Conservation (phyloP, 2,329 filamentous ascomycete genomes). For the Sporothrix globosa region DNA sequence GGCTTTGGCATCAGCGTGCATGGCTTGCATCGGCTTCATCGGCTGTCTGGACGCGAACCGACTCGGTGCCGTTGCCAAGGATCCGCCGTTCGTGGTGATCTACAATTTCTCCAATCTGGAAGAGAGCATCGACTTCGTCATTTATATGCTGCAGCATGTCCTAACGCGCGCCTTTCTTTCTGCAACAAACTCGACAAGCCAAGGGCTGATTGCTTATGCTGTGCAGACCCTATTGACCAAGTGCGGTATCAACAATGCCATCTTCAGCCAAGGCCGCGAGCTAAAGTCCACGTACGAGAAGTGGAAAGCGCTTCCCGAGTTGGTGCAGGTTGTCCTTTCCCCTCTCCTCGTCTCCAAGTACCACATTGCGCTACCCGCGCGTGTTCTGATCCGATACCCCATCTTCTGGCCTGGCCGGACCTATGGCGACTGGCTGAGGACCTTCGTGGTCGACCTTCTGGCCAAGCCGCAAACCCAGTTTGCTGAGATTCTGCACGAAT, state of each 20-base stretch:
- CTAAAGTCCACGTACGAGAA: conserved; percentile 67
- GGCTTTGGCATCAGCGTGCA: conserved; percentile 72
- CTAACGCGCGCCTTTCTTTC: conserved; percentile 91
- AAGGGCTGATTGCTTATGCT: conserved; percentile 89
- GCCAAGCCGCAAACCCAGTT: conserved; percentile 75
- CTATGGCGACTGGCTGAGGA: conserved; percentile 81
- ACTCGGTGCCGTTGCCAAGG: conserved; percentile 76
- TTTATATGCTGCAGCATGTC: conserved; percentile 83
- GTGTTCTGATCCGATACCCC: conserved; percentile 68
- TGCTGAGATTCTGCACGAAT: conserved; percentile 75
- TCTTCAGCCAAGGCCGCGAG: conserved; percentile 41
- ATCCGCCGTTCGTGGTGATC: conserved; percentile 80
- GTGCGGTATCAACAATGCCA: conserved; percentile 69
- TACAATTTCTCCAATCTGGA: conserved; percentile 79
- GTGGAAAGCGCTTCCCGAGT: conserved; percentile 78
- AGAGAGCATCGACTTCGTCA: conserved; percentile 83
- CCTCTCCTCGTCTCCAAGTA: conserved; percentile 89
- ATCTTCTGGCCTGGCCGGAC: conserved; percentile 70
- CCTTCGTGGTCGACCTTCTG: conserved; percentile 79
- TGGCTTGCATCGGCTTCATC: conserved; percentile 82
- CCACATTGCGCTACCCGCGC: conserved; percentile 65
- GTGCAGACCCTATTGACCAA: conserved; percentile 89
- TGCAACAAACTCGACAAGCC: conserved; percentile 81
- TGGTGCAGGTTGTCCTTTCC: conserved; percentile 76
- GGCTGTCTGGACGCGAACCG: conserved; percentile 91